A percentile compares a stretch with the other conserved stretches of the same genome.
Evolutionary conservation across 305 asterid genomes (phyloP).

Genomic region (Rubia peregrina): DNA sequence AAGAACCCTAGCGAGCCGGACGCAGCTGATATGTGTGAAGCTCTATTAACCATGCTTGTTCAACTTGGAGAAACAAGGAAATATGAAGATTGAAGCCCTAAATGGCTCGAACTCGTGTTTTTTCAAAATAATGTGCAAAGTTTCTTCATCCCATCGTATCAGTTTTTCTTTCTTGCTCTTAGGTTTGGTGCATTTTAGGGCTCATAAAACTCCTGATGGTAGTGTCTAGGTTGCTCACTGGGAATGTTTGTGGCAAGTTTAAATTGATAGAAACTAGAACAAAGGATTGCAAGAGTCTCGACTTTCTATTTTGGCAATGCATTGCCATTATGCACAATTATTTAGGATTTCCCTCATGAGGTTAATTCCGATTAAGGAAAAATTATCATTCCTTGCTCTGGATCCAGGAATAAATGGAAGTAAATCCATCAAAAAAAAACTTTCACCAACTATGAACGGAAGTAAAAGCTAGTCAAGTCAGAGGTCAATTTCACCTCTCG

Average conservation of each 20-base stretch:
- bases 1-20: slow-evolving; percentile 49
- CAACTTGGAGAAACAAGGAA: slow-evolving; percentile 40
- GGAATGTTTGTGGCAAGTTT: background rate
- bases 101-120: background rate
- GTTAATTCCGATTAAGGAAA: too few species aligned
- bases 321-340: background rate
- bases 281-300: background rate
- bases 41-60: slow-evolving; percentile 64
- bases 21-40: slow-evolving; percentile 79
- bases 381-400: too few species aligned
- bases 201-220: background rate
- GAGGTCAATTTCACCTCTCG: too few species aligned
- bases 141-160: background rate
- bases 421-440: too few species aligned
- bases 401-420: too few species aligned
- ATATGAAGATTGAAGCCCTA: background rate
- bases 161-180: background rate
- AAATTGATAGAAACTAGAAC: too few species aligned
- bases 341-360: too few species aligned
- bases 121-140: background rate
- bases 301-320: background rate
- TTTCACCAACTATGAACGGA: too few species aligned
- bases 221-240: background rate
- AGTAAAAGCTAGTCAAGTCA: too few species aligned
- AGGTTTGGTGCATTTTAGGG: background rate